Percentiles rank a stretch among this genome's conserved stretches.
These are phyloP conservation scores for Hypoxylon intermedium DNA, from an alignment of 495 filamentous ascomycete species.

Conservation along the genomic window DNA sequence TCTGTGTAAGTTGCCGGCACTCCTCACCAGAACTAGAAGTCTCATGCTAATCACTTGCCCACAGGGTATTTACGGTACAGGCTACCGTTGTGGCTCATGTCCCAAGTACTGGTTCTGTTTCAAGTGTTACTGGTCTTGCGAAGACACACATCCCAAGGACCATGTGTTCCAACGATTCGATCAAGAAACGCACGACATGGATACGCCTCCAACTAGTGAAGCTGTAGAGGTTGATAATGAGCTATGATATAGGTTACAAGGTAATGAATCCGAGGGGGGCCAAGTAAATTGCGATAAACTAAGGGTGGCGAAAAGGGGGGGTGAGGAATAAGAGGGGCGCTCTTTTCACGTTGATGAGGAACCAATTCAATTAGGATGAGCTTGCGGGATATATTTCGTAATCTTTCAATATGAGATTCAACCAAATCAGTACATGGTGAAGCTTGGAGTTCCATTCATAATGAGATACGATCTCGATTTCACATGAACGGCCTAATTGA, in stretches of 20 bases:
- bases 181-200: constrained; percentile 3
- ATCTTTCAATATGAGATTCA: too few species aligned
- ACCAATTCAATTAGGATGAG: too few species aligned
- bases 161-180: constrained; percentile 11
- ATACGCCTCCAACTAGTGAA: background rate
- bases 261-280: too few species aligned
- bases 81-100: constrained; percentile 4
- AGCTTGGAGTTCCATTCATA: too few species aligned
- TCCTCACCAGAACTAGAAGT: background rate
- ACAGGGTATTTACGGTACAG: constrained; percentile 4
- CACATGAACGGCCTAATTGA: background rate
- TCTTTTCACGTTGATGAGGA: too few species aligned
- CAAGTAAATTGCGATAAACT: too few species aligned
- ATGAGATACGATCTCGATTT: background rate
- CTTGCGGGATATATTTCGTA: too few species aligned
- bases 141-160: constrained; percentile 13
- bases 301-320: too few species aligned
- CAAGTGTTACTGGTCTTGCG: constrained; percentile 11
- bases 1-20: constrained; percentile 19
- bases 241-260: background rate
- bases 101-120: constrained; percentile 18
- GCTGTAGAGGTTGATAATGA: background rate
- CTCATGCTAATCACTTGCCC: background rate
- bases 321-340: too few species aligned
- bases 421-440: too few species aligned